Evolutionary conservation across 169 alveolate genomes (phyloP).

Genomic region (Neospora caninum): DNA sequence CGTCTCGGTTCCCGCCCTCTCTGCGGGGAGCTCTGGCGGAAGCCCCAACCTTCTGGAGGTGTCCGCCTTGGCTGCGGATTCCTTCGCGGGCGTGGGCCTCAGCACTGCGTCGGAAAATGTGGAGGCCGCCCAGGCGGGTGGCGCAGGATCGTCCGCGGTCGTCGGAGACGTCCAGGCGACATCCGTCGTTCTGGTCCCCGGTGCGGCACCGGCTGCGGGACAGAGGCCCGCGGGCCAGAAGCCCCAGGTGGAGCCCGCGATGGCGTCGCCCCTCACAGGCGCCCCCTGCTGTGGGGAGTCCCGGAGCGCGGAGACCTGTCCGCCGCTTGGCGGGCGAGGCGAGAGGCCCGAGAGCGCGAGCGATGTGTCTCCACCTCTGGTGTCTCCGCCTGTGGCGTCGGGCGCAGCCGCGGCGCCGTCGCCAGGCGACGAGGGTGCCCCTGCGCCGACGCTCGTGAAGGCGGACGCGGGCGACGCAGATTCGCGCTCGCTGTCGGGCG

Average conservation of each 20-base stretch:
- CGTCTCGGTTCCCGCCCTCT: too few species aligned
- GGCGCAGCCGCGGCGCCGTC: neutral
- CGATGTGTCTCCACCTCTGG: neutral
- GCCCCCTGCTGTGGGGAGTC: neutral
- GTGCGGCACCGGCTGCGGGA: neutral
- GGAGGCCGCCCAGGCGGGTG: neutral
- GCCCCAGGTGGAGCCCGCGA: neutral
- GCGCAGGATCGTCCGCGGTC: neutral
- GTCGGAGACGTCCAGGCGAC: neutral
- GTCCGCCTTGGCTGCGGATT: too few species aligned
- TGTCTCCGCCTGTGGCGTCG: neutral
- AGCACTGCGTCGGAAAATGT: too few species aligned
- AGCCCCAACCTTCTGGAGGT: too few species aligned
- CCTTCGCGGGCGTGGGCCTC: too few species aligned
- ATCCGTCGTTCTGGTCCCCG: neutral
- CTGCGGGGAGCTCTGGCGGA: too few species aligned
- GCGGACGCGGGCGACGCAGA: neutral
- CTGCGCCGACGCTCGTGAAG: neutral
- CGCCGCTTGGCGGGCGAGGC: neutral
- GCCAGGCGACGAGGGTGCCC: neutral
- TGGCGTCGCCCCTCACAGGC: neutral
- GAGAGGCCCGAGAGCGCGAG: neutral
- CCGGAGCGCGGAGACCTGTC: neutral
- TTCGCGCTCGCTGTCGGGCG: neutral
- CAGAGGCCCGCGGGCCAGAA: neutral